Evolutionary conservation across 306 rosid species (phyloP), one percentile per base, ranked within the genome.

Genomic region (Myrica gale): DNA sequence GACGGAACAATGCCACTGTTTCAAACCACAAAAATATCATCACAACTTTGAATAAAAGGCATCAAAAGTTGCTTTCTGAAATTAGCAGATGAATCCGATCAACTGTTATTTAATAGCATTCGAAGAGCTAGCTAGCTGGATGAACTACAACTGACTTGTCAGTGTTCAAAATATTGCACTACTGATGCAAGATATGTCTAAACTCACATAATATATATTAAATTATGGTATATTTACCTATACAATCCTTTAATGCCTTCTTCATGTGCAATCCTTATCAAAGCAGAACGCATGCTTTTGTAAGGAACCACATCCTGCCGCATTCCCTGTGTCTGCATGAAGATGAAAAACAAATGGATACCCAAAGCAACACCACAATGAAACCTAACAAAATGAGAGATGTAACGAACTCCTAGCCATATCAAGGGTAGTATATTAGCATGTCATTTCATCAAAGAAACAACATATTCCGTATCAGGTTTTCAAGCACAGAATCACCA

Each of bases 1-100:
- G 98, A 95, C 79, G 98, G 97, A 48, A 95, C 4, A 55, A 95
- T 89, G 80, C 98, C 98, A 87, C 97, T 92, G 96, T 52, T 77
- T 69, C 82, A 87, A 78, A 72, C 51, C 54, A 85, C 83, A 16
- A 72, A 52, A 80, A 67, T 76, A 66, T 82, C 63, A 71, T 51
- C 51, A 72, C 41, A 56, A 75, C 67, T 43, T 51, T 55, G 11
- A 69, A 41, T 60, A 20, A 15, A 6, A 17, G 32, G 58, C 19
- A 32, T 32, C 9, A 37, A 32, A n/a, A 61, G 26, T 60, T 61
- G 16, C 68, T 13, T 16, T 65, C 6, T 8, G 2, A 19, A 42
- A 65, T 65, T 17, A 15, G 50, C 48, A 65, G 13, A 65, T 17
- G 50, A 48, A 13, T 7, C 46, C 4, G 42, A 65, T 20, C 45